Evolutionary conservation across 495 filamentous ascomycete species (phyloP), one percentile per base, ranked within the genome.

Genomic region (Tuber calosporum): DNA sequence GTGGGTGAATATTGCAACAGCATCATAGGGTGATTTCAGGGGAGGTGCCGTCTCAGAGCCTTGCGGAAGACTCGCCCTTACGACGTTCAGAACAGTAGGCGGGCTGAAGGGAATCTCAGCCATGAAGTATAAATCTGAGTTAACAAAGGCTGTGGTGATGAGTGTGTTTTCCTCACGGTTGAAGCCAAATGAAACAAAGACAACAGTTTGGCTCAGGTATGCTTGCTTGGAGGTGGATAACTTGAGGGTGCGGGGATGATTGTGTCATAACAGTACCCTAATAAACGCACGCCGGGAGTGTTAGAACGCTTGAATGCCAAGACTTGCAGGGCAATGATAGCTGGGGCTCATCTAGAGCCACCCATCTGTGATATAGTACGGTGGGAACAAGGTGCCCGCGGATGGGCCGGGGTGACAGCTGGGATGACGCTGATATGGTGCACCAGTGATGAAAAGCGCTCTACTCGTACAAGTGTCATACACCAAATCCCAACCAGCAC

Each of bases 1-100:
- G 82, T 99, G 94, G 58, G 88, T 85, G 77, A 95, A 89, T 53
- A 98, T 87, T 15, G 93, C 93, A 74, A 97, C 84, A 62, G 92
- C 93, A 83, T 98, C 96, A 82, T 91, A 91, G 2, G 91, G 86
- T 79, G 87, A 90, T 76, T 90, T 91, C 72, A 98, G 84, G 73
- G 89, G 86, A 82, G 80, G 87, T 80, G 82, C 84, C 82, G 80
- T 81, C 80, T 79, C 84, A 82, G 62, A 81, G 68, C 84, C 89
- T 81, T 80, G 86, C 85, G 39, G 87, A 84, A 69, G 88, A 79
- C 75, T 79, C 66, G 87, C 88, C 26, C 86, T 83, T 66, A 87
- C 86, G 87, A 91, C 91, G 76, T 80, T 81, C 72, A 84, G 82
- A 20, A 88, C 82, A 75, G 87, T 82, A 48, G 79, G 74, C 1